Evolutionary conservation across 2,329 filamentous ascomycete species (phyloP), one percentile per base, ranked within the genome.

Genomic region (Ophiostoma sp.): DNA sequence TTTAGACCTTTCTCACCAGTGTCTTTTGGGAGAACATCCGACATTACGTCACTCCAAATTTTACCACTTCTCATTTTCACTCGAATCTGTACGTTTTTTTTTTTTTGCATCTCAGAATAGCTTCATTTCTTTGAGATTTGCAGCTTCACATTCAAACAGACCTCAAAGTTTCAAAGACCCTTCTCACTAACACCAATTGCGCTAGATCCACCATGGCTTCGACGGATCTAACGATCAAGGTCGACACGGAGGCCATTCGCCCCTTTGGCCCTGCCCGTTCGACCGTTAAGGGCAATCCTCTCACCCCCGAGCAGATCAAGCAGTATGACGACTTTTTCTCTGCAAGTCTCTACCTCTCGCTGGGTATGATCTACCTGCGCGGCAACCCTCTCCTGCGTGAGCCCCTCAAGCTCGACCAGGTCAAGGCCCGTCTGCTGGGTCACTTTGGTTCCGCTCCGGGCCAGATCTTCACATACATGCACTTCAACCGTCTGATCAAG

Each of bases 371-470:
- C 77, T 94, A 94, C 79, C 88, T 95, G 74, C 88, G 88, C 76
- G 86, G 91, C 52, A 95, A 95, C 76, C 90, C 92, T 17, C 86
- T 95, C 15, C 88, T 95, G 59, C 87, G 87, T 74, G 88, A 93
- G 77, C 90, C 91, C 0, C 85, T 93, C 76, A 88, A 88, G 77
- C 83, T 87, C 42, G 89, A 93, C 71, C 90, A 94, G 79, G 85
- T 94, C 83, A 95, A 95, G 83, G 85, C 87, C 74, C 89, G 92
- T 76, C 84, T 94, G 9, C 85, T 95, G 1, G 92, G 92, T 52
- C 92, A 95, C 80, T 95, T 93, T 86, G 92, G 92, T 71, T 93
- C 91, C 2, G 92, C 92, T 69, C 90, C 92, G n/a, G 92, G 92
- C 17, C 92, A 94, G 81, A 90, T 91, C 74, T 94, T 95, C 82